Percentiles rank a stretch among this genome's conserved stretches.
These are phyloP conservation scores for Solanum appendiculatum DNA, from an alignment of 257 asterid species.

Conservation along the genomic window DNA sequence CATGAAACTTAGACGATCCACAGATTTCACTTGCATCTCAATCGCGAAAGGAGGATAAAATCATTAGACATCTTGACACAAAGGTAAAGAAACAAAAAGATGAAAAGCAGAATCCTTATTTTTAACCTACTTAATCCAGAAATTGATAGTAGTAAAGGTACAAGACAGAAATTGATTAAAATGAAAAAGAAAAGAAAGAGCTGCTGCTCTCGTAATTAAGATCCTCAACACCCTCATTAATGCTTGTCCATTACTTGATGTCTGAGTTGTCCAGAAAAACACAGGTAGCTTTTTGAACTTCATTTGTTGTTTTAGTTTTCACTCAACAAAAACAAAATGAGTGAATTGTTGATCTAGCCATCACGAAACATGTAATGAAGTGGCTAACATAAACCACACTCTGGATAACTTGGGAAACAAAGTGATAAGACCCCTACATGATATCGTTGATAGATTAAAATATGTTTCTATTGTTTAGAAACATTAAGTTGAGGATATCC, in stretches of 20 bases:
- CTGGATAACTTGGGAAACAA: neutral
- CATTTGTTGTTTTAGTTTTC: neutral
- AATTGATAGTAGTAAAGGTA: neutral
- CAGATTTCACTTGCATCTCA: neutral
- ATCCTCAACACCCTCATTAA: neutral
- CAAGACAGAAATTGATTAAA: neutral
- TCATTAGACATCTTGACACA: neutral
- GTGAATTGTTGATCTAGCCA: neutral
- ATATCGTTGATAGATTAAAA: neutral
- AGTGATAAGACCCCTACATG: neutral
- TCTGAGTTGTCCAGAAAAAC: neutral
- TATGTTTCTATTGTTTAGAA: neutral
- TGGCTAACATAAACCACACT: neutral
- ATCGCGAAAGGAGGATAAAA: neutral
- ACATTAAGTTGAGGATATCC: neutral
- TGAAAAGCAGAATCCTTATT: neutral
- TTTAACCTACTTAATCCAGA: neutral
- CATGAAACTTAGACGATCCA: neutral
- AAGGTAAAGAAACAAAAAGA: neutral
- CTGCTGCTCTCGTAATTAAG: neutral
- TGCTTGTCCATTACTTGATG: neutral
- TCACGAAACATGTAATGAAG: neutral
- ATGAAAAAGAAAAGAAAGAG: neutral
- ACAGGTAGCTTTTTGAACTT: neutral
- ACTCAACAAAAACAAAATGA: neutral